These are phyloP conservation scores for Aspergillus biplanus DNA, from an alignment of 495 filamentous ascomycete species.

Conservation along the genomic window DNA sequence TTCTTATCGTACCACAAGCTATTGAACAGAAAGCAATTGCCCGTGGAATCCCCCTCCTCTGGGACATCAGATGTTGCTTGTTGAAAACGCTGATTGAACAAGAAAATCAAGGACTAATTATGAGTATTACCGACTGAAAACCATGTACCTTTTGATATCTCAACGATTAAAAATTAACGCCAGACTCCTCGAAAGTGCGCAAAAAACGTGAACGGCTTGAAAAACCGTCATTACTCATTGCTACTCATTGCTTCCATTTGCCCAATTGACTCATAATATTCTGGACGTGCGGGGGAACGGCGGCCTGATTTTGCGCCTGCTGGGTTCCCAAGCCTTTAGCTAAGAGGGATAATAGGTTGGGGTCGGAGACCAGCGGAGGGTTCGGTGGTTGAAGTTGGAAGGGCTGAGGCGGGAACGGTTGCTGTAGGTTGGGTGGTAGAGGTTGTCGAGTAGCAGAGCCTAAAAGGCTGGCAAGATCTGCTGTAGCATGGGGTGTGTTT, in stretches of 20 bases:
- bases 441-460: conserved; percentile 50
- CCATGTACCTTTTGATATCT: conserved; percentile 17
- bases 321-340: conserved; percentile 45
- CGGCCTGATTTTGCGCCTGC: conserved; percentile 45
- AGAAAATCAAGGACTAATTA: neutral
- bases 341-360: conserved; percentile 50
- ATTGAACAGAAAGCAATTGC: neutral
- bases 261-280: conserved; percentile 65
- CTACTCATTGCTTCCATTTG: conserved; percentile 63
- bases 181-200: conserved; percentile 18
- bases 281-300: conserved; percentile 53
- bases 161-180: conserved; percentile 27
- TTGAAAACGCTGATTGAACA: neutral
- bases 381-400: conserved; percentile 40
- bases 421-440: conserved; percentile 39
- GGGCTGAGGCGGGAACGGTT: conserved; percentile 37
- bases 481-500: conserved; percentile 37
- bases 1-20: neutral
- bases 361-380: conserved; percentile 41
- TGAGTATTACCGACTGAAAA: conserved; percentile 18
- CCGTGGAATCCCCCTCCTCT: neutral
- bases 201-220: conserved; percentile 15
- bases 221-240: conserved; percentile 31
- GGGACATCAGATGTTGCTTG: neutral
- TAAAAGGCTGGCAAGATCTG: conserved; percentile 65